Evolutionary conservation across 2,329 filamentous ascomycete genomes (phyloP), one percentile per base, ranked within the genome.

Genomic region (Curvularia spicifera): DNA sequence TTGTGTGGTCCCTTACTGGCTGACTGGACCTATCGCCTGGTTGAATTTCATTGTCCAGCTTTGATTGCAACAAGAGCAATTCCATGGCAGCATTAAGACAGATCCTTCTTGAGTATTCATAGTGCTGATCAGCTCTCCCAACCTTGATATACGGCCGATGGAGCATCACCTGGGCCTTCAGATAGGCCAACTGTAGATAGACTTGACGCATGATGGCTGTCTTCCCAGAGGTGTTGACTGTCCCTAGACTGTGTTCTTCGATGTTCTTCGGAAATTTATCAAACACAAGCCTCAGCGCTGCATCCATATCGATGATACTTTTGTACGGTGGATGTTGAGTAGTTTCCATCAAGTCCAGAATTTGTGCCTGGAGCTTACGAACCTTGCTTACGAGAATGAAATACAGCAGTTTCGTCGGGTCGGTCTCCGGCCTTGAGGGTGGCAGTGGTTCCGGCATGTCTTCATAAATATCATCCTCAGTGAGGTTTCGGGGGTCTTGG

Each of bases 1-100:
- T 2, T 20, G 3, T 24, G 40, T 12, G 10, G 35, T 40, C 39
- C 7, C 47, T 40, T 50, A 50, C 47, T 20, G 35, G 40, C 9
- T 53, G 53, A 65, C 61, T 70, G 8, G 67, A 58, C 5, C 72
- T 73, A 0, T 79, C 78, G 0, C 76, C 78, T 0, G 76, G 76
- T 43, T 77, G 73, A 9, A 77, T 72, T 49, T 81, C 78, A 2
- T 63, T 60, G 55, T 82, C 76, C 7, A 84, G 60, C 10, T 76
- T 76, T 49, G 73, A 76, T 57, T 84, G 82, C 39, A 79, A 74
- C 3, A 75, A 67, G 15, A 84, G 68, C 9, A 80, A 79, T 35
- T 77, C 74, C 22, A 78, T 70, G 1, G 81, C 79, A 4, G 81
- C 79, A 51, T 82, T 78, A 3, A 83, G 65, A 60, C 81, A 83